Conservation (phyloP, 2,329 filamentous ascomycete species). For the Xylaria sp. region DNA sequence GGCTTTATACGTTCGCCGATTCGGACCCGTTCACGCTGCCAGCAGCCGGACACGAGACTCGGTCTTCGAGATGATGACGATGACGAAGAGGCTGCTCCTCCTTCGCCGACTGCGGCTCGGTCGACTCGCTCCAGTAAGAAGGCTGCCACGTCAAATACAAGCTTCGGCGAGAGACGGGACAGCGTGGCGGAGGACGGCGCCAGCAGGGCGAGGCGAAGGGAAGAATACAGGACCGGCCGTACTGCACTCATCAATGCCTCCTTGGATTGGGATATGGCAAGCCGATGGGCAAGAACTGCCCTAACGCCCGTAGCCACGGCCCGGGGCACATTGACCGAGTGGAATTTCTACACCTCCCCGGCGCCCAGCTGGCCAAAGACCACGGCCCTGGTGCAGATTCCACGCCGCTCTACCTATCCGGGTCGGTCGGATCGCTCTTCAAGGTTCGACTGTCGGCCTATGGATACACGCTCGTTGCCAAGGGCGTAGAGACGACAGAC, state of each 20-base stretch:
- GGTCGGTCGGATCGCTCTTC: constrained; percentile 44
- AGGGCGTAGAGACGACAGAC: constrained; percentile 43
- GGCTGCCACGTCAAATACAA: no score
- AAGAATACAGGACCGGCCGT: constrained; percentile 21
- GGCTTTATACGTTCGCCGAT: constrained; percentile 41
- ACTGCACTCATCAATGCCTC: constrained; percentile 31
- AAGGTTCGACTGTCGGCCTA: constrained; percentile 45
- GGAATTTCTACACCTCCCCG: constrained; percentile 38
- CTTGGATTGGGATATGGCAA: constrained; percentile 59
- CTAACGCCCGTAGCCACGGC: constrained; percentile 38
- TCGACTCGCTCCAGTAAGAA: neutral
- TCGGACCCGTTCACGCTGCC: constrained; percentile 36
- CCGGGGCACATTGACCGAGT: constrained; percentile 33
- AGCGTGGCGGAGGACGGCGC: neutral
- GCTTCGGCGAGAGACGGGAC: no score
- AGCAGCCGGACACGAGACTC: constrained; percentile 3
- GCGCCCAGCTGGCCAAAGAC: constrained; percentile 40
- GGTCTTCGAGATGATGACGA: constrained; percentile 3
- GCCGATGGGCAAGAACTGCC: constrained; percentile 38
- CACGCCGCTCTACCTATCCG: constrained; percentile 40
- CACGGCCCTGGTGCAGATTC: constrained; percentile 40
- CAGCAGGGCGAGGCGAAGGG: constrained; percentile 2
- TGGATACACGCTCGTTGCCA: constrained; percentile 49
- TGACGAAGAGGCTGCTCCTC: constrained; percentile 8
- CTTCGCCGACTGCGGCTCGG: constrained; percentile 17